phyloP scores from a whole-genome alignment of 257 asterid genomes.

The Verbascum thapsus region DNA sequence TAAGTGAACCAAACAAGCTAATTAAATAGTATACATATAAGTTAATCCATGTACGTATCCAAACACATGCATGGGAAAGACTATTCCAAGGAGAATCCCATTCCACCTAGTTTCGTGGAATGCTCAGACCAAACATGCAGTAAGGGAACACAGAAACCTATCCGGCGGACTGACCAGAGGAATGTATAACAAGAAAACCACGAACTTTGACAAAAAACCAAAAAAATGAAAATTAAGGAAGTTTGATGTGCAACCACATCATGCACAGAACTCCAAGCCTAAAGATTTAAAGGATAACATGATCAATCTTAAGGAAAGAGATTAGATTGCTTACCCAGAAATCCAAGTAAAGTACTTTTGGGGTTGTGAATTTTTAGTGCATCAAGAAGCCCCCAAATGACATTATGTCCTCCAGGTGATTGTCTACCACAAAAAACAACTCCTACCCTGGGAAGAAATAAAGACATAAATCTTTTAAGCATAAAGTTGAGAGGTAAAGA shows the following conservation, averaged over 20 bases:
- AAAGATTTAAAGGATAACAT: slow-evolving; percentile 4
- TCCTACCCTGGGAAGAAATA: slow-evolving; percentile 69
- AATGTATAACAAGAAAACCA: not conserved
- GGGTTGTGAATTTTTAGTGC: slow-evolving; percentile 83
- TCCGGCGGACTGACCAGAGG: too few relatives aligned
- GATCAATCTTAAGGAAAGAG: slow-evolving; percentile 12
- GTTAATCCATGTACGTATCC: too few relatives aligned
- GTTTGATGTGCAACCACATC: slow-evolving; percentile 1
- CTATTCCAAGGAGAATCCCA: too few relatives aligned
- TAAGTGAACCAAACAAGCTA: too few relatives aligned
- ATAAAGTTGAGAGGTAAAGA: not conserved
- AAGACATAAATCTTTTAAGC: slow-evolving; percentile 4
- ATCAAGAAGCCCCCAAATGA: slow-evolving; percentile 86
- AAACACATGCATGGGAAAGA: too few relatives aligned
- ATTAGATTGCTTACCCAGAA: slow-evolving; percentile 57
- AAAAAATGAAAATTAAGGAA: not conserved
- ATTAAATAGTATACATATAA: too few relatives aligned
- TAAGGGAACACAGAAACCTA: not conserved
- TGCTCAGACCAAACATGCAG: too few relatives aligned
- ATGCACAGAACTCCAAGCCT: not conserved
- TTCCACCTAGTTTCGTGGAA: too few relatives aligned
- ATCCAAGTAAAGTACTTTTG: slow-evolving; percentile 75
- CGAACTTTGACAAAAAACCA: not conserved
- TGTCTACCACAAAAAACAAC: slow-evolving; percentile 93
- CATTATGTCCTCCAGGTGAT: slow-evolving; percentile 99